These are phyloP conservation scores for Moesziomyces parantarcticus DNA, from an alignment of 1,284 basidiomycete species.

Conservation along the genomic window DNA sequence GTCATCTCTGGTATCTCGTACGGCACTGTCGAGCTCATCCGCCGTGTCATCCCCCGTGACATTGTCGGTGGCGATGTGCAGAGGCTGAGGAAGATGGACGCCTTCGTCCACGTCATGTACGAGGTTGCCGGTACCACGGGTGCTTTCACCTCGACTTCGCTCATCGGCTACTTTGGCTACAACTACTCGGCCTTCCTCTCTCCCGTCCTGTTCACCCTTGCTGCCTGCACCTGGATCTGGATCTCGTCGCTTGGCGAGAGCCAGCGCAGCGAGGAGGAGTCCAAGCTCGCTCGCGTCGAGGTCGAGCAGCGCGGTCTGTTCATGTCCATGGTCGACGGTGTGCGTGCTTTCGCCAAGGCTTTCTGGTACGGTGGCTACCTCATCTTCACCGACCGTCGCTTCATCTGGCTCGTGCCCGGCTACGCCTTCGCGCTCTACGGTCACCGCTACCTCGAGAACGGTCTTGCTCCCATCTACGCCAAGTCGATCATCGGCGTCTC, in stretches of 20 bases:
- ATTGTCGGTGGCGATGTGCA: slow-evolving; percentile 65
- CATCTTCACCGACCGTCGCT: slow-evolving; percentile 62
- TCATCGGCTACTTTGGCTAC: slow-evolving; percentile 68
- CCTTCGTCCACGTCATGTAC: slow-evolving; percentile 68
- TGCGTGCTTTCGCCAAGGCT: slow-evolving; percentile 63
- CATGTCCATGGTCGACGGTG: slow-evolving; percentile 50
- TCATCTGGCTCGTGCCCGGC: slow-evolving; percentile 67
- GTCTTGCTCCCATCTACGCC: slow-evolving; percentile 67
- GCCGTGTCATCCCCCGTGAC: slow-evolving; percentile 67
- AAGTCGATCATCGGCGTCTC: slow-evolving; percentile 64
- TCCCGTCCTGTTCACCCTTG: slow-evolving; percentile 63
- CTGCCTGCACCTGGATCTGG: slow-evolving; percentile 57
- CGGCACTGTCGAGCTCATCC: slow-evolving; percentile 69
- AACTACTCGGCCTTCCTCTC: slow-evolving; percentile 67
- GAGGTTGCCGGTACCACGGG: slow-evolving; percentile 69
- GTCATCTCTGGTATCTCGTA: slow-evolving; percentile 65
- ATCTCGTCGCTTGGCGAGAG: slow-evolving; percentile 53
- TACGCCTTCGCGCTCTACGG: slow-evolving; percentile 68
- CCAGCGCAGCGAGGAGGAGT: slow-evolving; percentile 35
- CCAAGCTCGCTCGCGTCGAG: slow-evolving; percentile 30
- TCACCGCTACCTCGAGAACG: slow-evolving; percentile 69
- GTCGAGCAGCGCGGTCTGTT: slow-evolving; percentile 32
- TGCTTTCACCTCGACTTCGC: slow-evolving; percentile 67
- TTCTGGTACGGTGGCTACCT: slow-evolving; percentile 65
- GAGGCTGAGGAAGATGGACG: slow-evolving; percentile 68